These are phyloP conservation scores for Mollisiaceae sp. DNA, from an alignment of 2,329 filamentous ascomycete genomes.

Conservation along the genomic window DNA sequence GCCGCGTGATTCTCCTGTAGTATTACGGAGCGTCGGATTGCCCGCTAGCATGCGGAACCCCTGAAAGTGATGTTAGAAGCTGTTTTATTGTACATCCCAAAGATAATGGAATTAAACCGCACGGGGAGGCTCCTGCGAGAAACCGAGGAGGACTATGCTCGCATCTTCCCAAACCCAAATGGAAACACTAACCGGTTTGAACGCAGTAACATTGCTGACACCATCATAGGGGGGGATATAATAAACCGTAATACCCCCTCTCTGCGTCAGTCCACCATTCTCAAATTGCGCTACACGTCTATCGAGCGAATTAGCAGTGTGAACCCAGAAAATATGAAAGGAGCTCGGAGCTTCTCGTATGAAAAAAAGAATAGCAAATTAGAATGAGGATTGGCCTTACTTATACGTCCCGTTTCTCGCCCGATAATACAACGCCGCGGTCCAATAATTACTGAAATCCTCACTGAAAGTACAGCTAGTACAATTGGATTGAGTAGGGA, in stretches of 20 bases:
- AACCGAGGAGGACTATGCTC: too few relatives aligned
- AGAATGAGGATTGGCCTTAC: too few relatives aligned
- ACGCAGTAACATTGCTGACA: constrained; percentile 48
- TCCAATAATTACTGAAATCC: constrained; percentile 45
- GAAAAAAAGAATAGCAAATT: too few relatives aligned
- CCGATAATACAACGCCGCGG: constrained; percentile 39
- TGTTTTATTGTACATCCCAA: neutral
- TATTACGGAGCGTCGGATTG: constrained; percentile 45
- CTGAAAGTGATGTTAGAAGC: constrained; percentile 30
- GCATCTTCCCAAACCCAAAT: neutral
- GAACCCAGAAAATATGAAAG: too few relatives aligned
- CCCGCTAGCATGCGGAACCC: constrained; percentile 53
- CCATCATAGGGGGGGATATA: constrained; percentile 44
- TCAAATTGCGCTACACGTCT: constrained; percentile 31
- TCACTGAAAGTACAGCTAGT: constrained; percentile 44
- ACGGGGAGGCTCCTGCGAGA: too few relatives aligned
- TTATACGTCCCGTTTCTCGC: constrained; percentile 42
- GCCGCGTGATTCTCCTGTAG: constrained; percentile 51
- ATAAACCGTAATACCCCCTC: constrained; percentile 48
- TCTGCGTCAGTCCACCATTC: constrained; percentile 36
- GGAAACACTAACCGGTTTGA: constrained; percentile 39
- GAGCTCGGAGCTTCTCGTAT: too few relatives aligned
- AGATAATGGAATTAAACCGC: too few relatives aligned
- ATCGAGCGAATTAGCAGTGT: too few relatives aligned
- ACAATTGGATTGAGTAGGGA: constrained; percentile 40